Evolutionary conservation across 768 basidiomycete genomes (phyloP).

Genomic region (Fibroporia radiculosa): DNA sequence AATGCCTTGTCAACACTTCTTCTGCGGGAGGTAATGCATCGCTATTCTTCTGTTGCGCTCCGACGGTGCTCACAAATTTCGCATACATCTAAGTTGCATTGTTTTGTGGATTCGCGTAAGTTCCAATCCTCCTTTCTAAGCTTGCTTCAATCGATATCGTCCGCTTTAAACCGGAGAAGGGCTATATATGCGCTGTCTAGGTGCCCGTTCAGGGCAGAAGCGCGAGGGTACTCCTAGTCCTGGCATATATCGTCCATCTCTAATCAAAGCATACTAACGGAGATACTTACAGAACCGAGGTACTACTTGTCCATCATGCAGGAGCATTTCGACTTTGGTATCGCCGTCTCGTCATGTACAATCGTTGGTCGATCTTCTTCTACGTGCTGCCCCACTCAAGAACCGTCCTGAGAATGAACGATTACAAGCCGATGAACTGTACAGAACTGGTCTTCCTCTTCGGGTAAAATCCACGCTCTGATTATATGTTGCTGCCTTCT

Average conservation of each 20-base stretch:
- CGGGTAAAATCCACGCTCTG: conserved; percentile 39
- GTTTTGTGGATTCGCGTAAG: conserved; percentile 79
- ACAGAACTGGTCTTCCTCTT: conserved; percentile 51
- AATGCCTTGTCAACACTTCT: conserved; percentile 83
- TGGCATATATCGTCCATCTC: no score
- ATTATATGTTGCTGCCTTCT: conserved; percentile 5
- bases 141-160: neutral
- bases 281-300: conserved; percentile 61
- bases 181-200: neutral
- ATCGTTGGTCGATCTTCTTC: conserved; percentile 59
- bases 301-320: conserved; percentile 77
- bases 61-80: conserved; percentile 9
- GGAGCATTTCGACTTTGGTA: conserved; percentile 59
- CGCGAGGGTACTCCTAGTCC: no score
- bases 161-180: neutral
- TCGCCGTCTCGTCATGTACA: conserved; percentile 70
- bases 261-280: no score
- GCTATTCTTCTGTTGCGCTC: neutral
- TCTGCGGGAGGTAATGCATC: conserved; percentile 72
- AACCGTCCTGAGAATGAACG: conserved; percentile 63
- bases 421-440: conserved; percentile 77
- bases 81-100: conserved; percentile 63
- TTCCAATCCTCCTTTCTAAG: conserved; percentile 12
- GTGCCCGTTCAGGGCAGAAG: neutral
- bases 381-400: conserved; percentile 64